Evolutionary conservation across 257 asterid species (phyloP).

Genomic region (Anisodus acutangulus): DNA sequence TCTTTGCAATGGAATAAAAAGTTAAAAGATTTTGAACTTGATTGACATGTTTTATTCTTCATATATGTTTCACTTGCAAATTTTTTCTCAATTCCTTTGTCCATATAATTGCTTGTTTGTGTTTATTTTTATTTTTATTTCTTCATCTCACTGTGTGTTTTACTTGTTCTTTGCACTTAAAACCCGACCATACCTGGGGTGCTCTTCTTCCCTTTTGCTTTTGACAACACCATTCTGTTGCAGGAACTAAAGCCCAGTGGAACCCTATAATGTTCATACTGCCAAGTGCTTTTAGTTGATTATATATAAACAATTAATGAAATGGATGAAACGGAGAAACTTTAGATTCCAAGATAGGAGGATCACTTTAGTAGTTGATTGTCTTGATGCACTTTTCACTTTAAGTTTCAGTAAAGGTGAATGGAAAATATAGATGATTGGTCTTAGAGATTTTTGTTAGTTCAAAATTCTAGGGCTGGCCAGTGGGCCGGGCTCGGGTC

Average conservation of each 20-base stretch:
- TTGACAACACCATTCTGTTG: neutral
- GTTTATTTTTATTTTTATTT: neutral
- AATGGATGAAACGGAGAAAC: neutral
- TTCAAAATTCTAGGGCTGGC: too few species aligned
- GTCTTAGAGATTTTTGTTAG: neutral
- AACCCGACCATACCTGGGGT: neutral
- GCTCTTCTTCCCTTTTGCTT: neutral
- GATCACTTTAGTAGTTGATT: conserved; percentile 1
- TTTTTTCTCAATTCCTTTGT: neutral
- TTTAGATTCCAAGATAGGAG: conserved; percentile 16
- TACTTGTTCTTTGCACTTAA: neutral
- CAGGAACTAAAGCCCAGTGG: neutral
- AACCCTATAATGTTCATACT: neutral
- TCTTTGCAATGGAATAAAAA: neutral
- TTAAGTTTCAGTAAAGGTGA: neutral
- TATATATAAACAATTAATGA: neutral
- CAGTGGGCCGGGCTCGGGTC: too few species aligned
- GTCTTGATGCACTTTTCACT: neutral
- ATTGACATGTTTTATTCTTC: neutral
- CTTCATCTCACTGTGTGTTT: neutral
- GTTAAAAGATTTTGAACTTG: neutral
- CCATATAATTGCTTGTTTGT: conserved; percentile 13
- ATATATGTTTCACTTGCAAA: neutral
- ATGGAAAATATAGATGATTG: neutral
- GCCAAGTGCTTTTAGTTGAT: neutral